Percentiles rank a stretch among this genome's conserved stretches.
phyloP scores from a whole-genome alignment of 352 stramenopile species.

The Phytophthora cactorum region DNA sequence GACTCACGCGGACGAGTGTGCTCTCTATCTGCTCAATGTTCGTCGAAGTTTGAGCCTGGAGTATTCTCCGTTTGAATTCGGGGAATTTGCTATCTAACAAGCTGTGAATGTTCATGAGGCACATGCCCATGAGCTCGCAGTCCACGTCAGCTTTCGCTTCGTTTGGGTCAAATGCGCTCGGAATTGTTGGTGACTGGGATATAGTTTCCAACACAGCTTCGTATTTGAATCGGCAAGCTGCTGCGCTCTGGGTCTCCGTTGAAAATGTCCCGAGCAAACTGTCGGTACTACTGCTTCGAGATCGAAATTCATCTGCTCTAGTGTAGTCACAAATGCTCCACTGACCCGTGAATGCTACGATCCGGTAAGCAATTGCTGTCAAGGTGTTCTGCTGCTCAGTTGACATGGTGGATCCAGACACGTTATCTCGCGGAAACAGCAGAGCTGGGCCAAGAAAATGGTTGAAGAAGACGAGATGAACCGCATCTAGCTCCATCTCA shows the following conservation, averaged over 20 bases:
- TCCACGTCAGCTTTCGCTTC: conserved; percentile 25
- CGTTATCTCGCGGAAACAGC: conserved; percentile 29
- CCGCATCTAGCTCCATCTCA: conserved; percentile 22
- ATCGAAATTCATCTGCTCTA: background rate
- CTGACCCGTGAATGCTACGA: conserved; percentile 24
- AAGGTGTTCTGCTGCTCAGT: conserved; percentile 21
- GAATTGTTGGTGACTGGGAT: conserved; percentile 15
- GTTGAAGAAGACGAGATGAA: conserved; percentile 83
- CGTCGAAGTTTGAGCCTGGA: conserved; percentile 2
- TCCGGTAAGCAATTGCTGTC: conserved; percentile 15
- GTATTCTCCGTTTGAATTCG: conserved; percentile 35
- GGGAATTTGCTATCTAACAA: conserved; percentile 49
- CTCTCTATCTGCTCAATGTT: conserved; percentile 10
- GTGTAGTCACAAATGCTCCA: conserved; percentile 1
- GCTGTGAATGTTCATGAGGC: conserved; percentile 72
- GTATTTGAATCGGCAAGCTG: conserved; percentile 24
- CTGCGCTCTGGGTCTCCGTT: background rate
- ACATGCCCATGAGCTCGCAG: conserved; percentile 55
- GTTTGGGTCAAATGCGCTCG: conserved; percentile 35
- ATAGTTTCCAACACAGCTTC: conserved; percentile 28
- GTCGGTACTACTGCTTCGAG: conserved; percentile 22
- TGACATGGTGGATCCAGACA: conserved; percentile 13
- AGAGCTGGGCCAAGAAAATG: conserved; percentile 68
- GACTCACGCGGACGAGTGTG: conserved; percentile 28
- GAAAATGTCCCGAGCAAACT: conserved; percentile 12